Evolutionary conservation across 169 alveolate species (phyloP).

Genomic region (Cryptosporidium parvum): DNA sequence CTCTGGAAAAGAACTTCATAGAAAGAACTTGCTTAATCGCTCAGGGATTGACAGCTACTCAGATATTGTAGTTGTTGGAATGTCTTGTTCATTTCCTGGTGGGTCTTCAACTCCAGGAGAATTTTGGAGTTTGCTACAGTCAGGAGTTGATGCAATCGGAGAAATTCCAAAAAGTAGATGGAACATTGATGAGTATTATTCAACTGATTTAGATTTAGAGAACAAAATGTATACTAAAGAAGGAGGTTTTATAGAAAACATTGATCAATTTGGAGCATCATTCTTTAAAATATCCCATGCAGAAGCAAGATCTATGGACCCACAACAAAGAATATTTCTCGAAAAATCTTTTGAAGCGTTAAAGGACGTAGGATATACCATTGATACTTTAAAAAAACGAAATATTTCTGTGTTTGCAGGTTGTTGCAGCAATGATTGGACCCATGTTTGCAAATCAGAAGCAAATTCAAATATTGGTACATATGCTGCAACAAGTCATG

Average conservation of each 20-base stretch:
- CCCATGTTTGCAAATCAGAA: conserved; percentile 71
- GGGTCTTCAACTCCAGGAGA: conserved; percentile 78
- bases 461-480: conserved; percentile 71
- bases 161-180: conserved; percentile 83
- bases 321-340: conserved; percentile 85
- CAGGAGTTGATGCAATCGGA: conserved; percentile 79
- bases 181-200: conserved; percentile 84
- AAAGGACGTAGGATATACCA: conserved; percentile 78
- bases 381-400: conserved; percentile 75
- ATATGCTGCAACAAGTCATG: conserved; percentile 83
- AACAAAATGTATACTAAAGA: conserved; percentile 85
- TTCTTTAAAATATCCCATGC: conserved; percentile 79
- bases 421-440: conserved; percentile 83
- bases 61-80: conserved; percentile 78
- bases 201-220: conserved; percentile 82
- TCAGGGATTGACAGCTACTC: conserved; percentile 38
- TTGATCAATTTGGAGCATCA: conserved; percentile 83
- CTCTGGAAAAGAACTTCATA: conserved; percentile 25
- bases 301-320: conserved; percentile 87
- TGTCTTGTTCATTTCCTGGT: conserved; percentile 84
- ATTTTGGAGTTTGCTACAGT: conserved; percentile 80
- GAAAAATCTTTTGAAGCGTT: conserved; percentile 83
- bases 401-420: conserved; percentile 84
- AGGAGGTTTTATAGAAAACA: conserved; percentile 84
- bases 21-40: background rate